phyloP scores from a whole-genome alignment of 2,329 filamentous ascomycete genomes.

The Neofusicoccum ribis region DNA sequence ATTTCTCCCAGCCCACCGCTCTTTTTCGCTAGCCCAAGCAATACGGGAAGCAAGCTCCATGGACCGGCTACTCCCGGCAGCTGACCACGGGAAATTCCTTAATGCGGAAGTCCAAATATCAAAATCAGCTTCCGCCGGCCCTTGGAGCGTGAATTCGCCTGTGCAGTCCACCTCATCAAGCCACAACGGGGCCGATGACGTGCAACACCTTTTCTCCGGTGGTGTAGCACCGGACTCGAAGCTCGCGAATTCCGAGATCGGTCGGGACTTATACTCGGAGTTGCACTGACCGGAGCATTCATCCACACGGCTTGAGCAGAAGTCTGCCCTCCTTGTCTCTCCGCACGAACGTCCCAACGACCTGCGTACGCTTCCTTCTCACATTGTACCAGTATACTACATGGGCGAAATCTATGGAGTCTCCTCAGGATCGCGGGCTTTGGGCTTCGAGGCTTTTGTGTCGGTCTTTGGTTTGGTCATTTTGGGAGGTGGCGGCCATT shows the following conservation, averaged over 20 bases:
- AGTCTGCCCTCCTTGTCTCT: too few relatives aligned
- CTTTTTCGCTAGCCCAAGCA: neutral
- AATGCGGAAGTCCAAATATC: neutral
- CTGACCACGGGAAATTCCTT: neutral
- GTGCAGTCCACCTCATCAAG: neutral
- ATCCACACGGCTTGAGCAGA: too few relatives aligned
- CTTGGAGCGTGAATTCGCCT: neutral
- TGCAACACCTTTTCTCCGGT: neutral
- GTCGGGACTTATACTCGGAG: neutral
- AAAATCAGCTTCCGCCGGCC: neutral
- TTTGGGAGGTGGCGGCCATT: constrained; percentile 29
- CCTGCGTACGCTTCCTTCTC: too few relatives aligned
- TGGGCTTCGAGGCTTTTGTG: neutral
- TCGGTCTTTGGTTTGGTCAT: constrained; percentile 12
- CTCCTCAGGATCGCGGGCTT: neutral
- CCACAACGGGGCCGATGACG: neutral
- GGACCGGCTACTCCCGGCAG: neutral
- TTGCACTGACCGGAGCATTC: too few relatives aligned
- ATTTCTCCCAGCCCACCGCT: neutral
- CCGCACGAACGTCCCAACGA: too few relatives aligned
- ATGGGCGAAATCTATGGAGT: neutral
- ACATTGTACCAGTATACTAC: too few relatives aligned
- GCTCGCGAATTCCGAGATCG: neutral
- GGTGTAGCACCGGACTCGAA: neutral
- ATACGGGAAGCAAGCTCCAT: neutral